Conservation (phyloP, 2,329 filamentous ascomycete genomes). For the Cladosporium colombiae region DNA sequence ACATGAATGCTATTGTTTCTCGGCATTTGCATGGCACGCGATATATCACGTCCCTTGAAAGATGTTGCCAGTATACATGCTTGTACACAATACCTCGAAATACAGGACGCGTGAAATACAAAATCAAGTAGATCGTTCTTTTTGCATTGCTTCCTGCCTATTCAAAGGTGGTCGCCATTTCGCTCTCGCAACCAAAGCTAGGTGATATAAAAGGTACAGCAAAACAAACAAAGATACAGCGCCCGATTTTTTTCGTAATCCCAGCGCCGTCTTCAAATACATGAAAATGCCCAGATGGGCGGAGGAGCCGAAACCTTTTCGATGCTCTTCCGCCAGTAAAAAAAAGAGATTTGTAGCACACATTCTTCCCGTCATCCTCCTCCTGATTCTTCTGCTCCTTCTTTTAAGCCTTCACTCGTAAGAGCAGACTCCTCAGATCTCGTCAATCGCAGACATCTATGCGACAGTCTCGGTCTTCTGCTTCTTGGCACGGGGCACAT, state of each 20-base stretch:
- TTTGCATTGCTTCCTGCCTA: constrained; percentile 1
- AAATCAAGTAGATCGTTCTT: constrained; percentile 4
- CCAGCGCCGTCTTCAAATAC: constrained; percentile 11
- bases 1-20: neutral
- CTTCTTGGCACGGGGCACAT: constrained; percentile 53
- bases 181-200: constrained; percentile 5
- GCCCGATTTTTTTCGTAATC: constrained; percentile 2
- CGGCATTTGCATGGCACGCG: neutral
- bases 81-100: too few species aligned
- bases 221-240: constrained; percentile 7
- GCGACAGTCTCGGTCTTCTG: constrained; percentile 46
- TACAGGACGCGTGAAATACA: neutral
- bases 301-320: neutral
- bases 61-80: neutral
- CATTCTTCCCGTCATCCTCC: neutral
- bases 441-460: constrained; percentile 30
- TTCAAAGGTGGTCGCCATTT: neutral
- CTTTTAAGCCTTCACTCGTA: neutral
- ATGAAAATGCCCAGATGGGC: constrained; percentile 15
- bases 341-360: neutral
- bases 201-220: constrained; percentile 10
- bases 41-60: neutral
- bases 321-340: neutral
- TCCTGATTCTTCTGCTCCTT: neutral
- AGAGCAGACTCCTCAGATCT: neutral